phyloP scores from a whole-genome alignment of 805 yeast species.

The Lipomyces yamanashiensis region DNA sequence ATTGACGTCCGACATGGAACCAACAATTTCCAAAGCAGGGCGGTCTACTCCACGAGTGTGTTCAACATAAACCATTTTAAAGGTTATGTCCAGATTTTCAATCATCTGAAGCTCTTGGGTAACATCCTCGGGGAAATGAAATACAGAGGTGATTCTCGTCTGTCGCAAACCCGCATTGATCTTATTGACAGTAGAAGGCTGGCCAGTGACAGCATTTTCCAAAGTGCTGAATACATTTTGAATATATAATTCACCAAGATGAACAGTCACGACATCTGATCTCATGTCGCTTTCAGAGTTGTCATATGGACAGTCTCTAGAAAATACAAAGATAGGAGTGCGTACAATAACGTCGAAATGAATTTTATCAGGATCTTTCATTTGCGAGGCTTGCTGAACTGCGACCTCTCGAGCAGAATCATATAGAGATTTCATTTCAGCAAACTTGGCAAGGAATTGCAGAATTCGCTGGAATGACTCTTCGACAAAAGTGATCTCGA shows the following conservation, averaged over 20 bases:
- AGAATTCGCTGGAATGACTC: slow-evolving; percentile 73
- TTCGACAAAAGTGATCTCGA: slow-evolving; percentile 78
- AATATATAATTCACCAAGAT: slow-evolving; percentile 82
- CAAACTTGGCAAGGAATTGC: slow-evolving; percentile 71
- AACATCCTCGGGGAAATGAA: slow-evolving; percentile 53
- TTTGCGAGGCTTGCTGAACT: slow-evolving; percentile 73
- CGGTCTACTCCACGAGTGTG: slow-evolving; percentile 35
- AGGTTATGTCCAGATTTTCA: slow-evolving; percentile 60
- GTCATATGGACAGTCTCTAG: slow-evolving; percentile 52
- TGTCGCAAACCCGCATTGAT: slow-evolving; percentile 74
- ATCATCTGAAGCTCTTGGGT: slow-evolving; percentile 66
- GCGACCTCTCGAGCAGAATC: slow-evolving; percentile 91
- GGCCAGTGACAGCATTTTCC: slow-evolving; percentile 37
- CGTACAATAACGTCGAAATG: slow-evolving; percentile 71
- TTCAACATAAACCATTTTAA: slow-evolving; percentile 46
- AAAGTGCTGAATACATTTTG: slow-evolving; percentile 58
- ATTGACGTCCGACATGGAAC: slow-evolving; percentile 39
- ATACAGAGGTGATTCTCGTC: slow-evolving; percentile 66
- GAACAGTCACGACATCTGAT: slow-evolving; percentile 68
- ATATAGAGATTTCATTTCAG: slow-evolving; percentile 83
- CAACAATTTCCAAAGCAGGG: slow-evolving; percentile 37
- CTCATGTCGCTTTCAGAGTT: slow-evolving; percentile 39
- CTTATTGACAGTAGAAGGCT: slow-evolving; percentile 51
- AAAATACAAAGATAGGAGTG: slow-evolving; percentile 86
- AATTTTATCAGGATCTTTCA: slow-evolving; percentile 62